phyloP scores from a whole-genome alignment of 257 asterid genomes.

The Penstemon barbatus region DNA sequence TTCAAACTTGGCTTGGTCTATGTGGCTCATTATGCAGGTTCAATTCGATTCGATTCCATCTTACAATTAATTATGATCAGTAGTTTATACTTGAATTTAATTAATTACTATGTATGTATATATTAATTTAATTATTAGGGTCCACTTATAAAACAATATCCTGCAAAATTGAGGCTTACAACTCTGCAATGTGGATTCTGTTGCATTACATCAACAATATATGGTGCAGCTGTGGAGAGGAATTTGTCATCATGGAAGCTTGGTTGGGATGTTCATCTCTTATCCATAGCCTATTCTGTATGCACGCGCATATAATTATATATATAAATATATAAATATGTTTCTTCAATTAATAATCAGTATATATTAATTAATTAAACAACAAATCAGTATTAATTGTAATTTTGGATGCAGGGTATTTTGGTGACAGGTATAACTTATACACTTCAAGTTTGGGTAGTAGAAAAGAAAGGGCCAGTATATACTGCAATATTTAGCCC shows the following conservation, averaged over 20 bases:
- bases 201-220: slow-evolving; percentile 36
- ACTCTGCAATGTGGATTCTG: slow-evolving; percentile 43
- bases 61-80: too few relatives aligned
- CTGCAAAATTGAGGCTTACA: slow-evolving; percentile 47
- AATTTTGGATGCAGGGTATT: slow-evolving; percentile 42
- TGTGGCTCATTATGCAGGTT: slow-evolving; percentile 69
- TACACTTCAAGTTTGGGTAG: slow-evolving; percentile 53
- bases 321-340: too few relatives aligned
- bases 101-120: too few relatives aligned
- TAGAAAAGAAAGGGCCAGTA: slow-evolving; percentile 62
- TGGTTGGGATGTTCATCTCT: slow-evolving; percentile 46
- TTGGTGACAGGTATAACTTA: slow-evolving; percentile 46
- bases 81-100: too few relatives aligned
- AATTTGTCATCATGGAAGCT: slow-evolving; percentile 46
- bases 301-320: too few relatives aligned
- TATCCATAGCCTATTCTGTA: slow-evolving; percentile 52
- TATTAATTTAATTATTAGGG: slow-evolving; percentile 11
- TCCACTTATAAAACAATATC: slow-evolving; percentile 47
- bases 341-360: too few relatives aligned
- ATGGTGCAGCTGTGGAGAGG: slow-evolving; percentile 40
- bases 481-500: slow-evolving; percentile 52
- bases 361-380: too few relatives aligned
- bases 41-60: too few relatives aligned
- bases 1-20: slow-evolving; percentile 46
- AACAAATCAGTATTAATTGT: too few relatives aligned